phyloP scores from a whole-genome alignment of 2,329 filamentous ascomycete species.

The Teratosphaeria pseudoeucalypti region DNA sequence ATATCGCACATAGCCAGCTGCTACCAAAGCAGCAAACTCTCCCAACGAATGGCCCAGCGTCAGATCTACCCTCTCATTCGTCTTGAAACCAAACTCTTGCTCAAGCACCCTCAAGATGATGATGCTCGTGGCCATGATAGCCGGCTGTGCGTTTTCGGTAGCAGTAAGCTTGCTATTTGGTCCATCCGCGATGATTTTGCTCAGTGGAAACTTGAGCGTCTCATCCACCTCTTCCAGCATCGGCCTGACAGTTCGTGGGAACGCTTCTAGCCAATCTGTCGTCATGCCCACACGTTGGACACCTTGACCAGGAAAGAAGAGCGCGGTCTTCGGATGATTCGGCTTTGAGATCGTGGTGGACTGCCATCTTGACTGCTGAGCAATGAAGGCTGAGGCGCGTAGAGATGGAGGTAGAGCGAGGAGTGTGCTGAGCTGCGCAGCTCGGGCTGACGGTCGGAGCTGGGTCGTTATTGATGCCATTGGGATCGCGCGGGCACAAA shows the following conservation, averaged over 20 bases:
- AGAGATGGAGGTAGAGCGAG: slow-evolving; percentile 19
- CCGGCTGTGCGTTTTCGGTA: slow-evolving; percentile 83
- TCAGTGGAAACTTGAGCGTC: slow-evolving; percentile 63
- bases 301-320: slow-evolving; percentile 31
- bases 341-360: slow-evolving; percentile 10
- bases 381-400: slow-evolving; percentile 16
- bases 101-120: slow-evolving; percentile 82
- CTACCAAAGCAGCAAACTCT: slow-evolving; percentile 84
- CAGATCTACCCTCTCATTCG: slow-evolving; percentile 62
- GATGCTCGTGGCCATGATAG: slow-evolving; percentile 91
- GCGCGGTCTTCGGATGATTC: slow-evolving; percentile 23
- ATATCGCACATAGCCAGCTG: slow-evolving; percentile 69
- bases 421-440: slow-evolving; percentile 4
- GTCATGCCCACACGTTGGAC: slow-evolving; percentile 29
- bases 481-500: neutral
- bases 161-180: slow-evolving; percentile 66
- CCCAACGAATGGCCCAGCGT: slow-evolving; percentile 84
- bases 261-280: slow-evolving; percentile 69
- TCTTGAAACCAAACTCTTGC: slow-evolving; percentile 68
- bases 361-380: slow-evolving; percentile 13
- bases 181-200: slow-evolving; percentile 66
- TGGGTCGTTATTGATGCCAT: neutral
- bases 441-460: neutral
- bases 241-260: slow-evolving; percentile 65
- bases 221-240: slow-evolving; percentile 79